phyloP scores from a whole-genome alignment of 352 stramenopile species.

The Pythium graminicola region DNA sequence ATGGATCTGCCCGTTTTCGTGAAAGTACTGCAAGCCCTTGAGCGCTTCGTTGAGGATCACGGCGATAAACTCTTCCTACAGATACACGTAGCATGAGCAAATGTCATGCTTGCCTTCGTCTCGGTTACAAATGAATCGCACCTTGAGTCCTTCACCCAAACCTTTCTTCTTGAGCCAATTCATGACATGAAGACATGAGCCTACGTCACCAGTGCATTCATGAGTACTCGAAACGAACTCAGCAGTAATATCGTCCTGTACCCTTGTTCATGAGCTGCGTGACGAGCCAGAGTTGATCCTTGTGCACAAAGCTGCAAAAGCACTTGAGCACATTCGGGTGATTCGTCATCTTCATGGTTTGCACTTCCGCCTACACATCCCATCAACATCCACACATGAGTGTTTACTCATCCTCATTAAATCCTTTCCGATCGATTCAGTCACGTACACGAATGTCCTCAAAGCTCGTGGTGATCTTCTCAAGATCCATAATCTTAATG shows the following conservation, averaged over 20 bases:
- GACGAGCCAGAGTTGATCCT: constrained; percentile 97
- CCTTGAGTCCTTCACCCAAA: constrained; percentile 78
- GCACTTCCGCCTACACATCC: constrained; percentile 83
- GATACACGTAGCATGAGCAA: background rate
- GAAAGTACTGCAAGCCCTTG: constrained; percentile 98
- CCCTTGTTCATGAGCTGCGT: constrained; percentile 99
- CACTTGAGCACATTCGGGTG: constrained; percentile 97
- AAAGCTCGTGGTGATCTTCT: constrained; percentile 97
- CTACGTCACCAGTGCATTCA: constrained; percentile 11
- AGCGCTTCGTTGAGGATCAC: constrained; percentile 97
- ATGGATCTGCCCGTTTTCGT: constrained; percentile 98
- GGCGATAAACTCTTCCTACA: constrained; percentile 93
- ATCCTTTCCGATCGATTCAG: too few relatives aligned
- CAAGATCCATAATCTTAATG: constrained; percentile 99
- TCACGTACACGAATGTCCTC: constrained; percentile 80
- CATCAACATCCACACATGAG: constrained; percentile 16
- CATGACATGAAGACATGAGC: constrained; percentile 97
- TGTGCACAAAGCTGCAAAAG: constrained; percentile 97
- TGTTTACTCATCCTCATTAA: too few relatives aligned
- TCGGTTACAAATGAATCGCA: too few relatives aligned
- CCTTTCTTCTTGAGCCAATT: constrained; percentile 90
- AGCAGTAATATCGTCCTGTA: constrained; percentile 14
- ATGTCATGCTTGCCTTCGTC: too few relatives aligned
- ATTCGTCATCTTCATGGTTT: constrained; percentile 98
- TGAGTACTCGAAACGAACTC: background rate